Percentiles rank a stretch among this genome's conserved stretches.
Conservation (phyloP, 2,329 filamentous ascomycete genomes). For the Cladophialophora immunda region DNA sequence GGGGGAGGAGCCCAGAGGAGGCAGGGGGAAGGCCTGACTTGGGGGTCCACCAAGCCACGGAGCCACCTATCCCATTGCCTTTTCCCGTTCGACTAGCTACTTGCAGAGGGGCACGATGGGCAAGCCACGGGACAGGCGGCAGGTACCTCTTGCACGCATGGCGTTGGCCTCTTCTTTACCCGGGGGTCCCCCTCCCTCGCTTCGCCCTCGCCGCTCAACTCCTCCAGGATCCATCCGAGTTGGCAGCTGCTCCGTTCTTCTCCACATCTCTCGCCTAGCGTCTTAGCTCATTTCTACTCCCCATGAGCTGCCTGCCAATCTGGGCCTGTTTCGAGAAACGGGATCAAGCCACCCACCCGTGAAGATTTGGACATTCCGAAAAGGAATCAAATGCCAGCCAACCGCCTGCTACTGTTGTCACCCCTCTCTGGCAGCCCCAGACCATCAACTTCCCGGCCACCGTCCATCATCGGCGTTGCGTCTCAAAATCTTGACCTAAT, state of each 20-base stretch:
- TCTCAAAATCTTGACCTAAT: neutral
- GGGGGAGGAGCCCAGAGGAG: neutral
- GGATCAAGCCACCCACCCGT: constrained; percentile 26
- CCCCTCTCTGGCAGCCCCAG: neutral
- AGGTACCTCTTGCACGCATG: constrained; percentile 24
- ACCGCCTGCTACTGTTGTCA: constrained; percentile 14
- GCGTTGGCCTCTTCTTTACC: neutral
- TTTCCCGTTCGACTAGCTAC: constrained; percentile 12
- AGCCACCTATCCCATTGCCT: neutral
- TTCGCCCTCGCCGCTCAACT: constrained; percentile 24
- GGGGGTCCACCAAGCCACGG: neutral
- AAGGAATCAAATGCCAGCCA: constrained; percentile 25
- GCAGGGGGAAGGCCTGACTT: neutral
- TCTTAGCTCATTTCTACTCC: constrained; percentile 21
- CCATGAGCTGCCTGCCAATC: constrained; percentile 23
- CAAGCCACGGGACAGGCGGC: constrained; percentile 14
- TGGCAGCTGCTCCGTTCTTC: constrained; percentile 18
- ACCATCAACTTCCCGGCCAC: neutral
- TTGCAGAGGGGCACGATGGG: neutral
- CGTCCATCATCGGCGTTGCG: neutral
- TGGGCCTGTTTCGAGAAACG: constrained; percentile 26
- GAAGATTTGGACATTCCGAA: neutral
- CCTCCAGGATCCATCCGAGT: constrained; percentile 28
- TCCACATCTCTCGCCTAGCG: constrained; percentile 23
- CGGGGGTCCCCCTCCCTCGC: constrained; percentile 26